Percentiles rank a stretch among this genome's conserved stretches.
Conservation (phyloP, 805 yeast genomes). For the Tetrapisispora nanseiensis region DNA sequence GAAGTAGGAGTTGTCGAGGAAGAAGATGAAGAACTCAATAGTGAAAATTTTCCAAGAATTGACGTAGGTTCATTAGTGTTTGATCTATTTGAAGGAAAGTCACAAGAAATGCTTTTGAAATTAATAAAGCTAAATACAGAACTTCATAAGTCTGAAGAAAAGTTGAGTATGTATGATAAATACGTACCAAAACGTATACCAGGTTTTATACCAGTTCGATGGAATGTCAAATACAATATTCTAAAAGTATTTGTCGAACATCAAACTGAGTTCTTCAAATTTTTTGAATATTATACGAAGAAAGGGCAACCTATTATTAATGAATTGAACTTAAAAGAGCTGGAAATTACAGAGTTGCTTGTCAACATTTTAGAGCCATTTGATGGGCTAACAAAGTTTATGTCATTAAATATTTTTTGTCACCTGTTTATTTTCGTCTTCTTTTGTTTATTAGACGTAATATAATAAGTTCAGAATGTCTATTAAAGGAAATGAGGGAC, state of each 20-base stretch:
- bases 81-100: neutral
- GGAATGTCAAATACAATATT: conserved; percentile 1
- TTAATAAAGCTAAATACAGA: neutral
- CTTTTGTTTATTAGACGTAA: neutral
- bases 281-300: neutral
- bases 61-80: neutral
- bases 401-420: neutral
- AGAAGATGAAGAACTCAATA: neutral
- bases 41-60: neutral
- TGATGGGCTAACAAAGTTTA: neutral
- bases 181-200: conserved; percentile 1
- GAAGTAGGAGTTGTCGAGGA: neutral
- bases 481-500: conserved; percentile 1
- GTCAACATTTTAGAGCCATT: neutral
- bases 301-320: neutral
- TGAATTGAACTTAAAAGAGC: neutral
- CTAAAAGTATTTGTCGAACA: conserved; percentile 1
- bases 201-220: neutral
- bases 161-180: neutral
- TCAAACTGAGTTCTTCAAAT: neutral
- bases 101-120: neutral
- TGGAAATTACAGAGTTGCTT: neutral
- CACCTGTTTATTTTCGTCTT: neutral
- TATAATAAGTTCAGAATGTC: neutral
- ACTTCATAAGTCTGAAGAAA: neutral